phyloP scores from a whole-genome alignment of 805 yeast species.

The Saturnispora quitensis region DNA sequence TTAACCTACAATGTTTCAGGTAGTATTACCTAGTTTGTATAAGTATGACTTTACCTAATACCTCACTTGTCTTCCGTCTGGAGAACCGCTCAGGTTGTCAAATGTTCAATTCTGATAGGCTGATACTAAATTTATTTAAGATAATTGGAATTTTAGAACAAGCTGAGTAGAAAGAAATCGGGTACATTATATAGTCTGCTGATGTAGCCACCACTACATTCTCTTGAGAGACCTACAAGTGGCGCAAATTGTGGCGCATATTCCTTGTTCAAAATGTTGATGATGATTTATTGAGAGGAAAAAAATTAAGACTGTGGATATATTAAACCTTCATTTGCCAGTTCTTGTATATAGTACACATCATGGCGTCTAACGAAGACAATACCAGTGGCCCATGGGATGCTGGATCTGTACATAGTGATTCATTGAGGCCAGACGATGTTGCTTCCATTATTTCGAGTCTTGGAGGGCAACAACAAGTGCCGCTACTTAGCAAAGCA shows the following conservation, averaged over 20 bases:
- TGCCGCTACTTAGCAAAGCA: conserved; percentile 13
- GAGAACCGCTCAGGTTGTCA: no score
- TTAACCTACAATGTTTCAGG: no score
- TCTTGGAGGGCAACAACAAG: conserved; percentile 16
- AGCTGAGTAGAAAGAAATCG: no score
- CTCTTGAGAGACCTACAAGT: not conserved
- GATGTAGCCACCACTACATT: not conserved
- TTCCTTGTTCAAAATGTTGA: not conserved
- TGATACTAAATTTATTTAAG: no score
- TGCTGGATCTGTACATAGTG: not conserved
- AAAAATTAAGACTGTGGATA: not conserved
- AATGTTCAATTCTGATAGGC: no score
- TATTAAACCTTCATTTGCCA: not conserved
- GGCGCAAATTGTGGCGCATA: not conserved
- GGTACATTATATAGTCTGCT: no score
- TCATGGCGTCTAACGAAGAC: not conserved
- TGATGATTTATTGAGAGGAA: not conserved
- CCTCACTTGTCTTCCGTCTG: no score
- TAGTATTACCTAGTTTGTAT: no score
- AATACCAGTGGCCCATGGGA: not conserved
- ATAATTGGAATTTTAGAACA: no score
- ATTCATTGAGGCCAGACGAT: conserved; percentile 14
- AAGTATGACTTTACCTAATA: no score
- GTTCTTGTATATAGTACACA: not conserved
- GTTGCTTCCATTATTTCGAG: conserved; percentile 28